A percentile compares a stretch with the other conserved stretches of the same genome.
Conservation (phyloP, 768 basidiomycete genomes). For the Lentinula guzmanii region DNA sequence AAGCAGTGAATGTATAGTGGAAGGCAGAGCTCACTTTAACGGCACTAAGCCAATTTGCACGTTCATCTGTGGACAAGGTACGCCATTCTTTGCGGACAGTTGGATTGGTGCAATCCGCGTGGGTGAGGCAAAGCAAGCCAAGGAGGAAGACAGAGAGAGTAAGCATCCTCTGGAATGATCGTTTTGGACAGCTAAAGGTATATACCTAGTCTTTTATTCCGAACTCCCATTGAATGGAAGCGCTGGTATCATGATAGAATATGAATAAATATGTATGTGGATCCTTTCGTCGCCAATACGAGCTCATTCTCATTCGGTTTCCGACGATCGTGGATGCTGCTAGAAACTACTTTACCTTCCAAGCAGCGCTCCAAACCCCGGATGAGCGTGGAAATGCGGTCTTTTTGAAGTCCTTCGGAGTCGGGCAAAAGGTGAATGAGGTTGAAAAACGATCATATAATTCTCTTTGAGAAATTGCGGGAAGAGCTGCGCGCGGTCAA, state of each 20-base stretch:
- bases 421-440: too few relatives aligned
- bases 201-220: neutral
- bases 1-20: neutral
- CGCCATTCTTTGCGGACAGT: conserved; percentile 16
- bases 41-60: conserved; percentile 12
- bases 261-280: neutral
- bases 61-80: conserved; percentile 9
- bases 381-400: too few relatives aligned
- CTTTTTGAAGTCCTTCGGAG: too few relatives aligned
- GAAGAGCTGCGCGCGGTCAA: too few relatives aligned
- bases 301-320: neutral
- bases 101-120: conserved; percentile 10
- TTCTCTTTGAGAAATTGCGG: too few relatives aligned
- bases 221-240: too few relatives aligned
- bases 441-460: too few relatives aligned
- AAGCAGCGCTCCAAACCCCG: too few relatives aligned
- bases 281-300: neutral
- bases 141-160: conserved; percentile 87
- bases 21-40: conserved; percentile 7
- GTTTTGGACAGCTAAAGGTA: neutral
- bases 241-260: neutral
- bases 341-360: neutral
- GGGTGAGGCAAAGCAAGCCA: conserved; percentile 41
- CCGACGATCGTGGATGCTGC: neutral
- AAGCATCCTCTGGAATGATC: conserved; percentile 31